Evolutionary conservation across 176 grass and related monocot genomes (phyloP).

Genomic region (Eragrostis nindensis): DNA sequence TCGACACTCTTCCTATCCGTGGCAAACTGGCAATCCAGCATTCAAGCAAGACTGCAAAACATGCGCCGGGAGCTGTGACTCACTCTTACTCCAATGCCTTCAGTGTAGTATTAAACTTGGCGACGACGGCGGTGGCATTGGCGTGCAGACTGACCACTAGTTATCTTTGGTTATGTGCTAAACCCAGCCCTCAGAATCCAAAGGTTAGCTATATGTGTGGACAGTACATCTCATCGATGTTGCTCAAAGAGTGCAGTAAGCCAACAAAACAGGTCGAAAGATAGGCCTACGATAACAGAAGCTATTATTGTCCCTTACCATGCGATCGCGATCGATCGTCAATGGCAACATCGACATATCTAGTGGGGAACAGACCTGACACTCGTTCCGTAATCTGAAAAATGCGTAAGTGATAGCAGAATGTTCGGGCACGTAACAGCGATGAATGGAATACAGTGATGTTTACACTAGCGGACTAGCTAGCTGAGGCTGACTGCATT

Average conservation of each 20-base stretch:
- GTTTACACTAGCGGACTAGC: neutral
- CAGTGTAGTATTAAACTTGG: neutral
- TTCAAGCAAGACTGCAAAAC: neutral
- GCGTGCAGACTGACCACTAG: no score
- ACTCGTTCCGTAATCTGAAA: neutral
- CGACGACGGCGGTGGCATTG: neutral
- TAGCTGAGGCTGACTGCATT: neutral
- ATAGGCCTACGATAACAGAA: no score
- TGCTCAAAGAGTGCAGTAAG: no score
- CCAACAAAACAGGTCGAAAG: no score
- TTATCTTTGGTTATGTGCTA: no score
- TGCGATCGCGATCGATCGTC: no score
- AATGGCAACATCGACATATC: neutral
- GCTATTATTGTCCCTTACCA: no score
- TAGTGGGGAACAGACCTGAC: neutral
- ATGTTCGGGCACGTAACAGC: neutral
- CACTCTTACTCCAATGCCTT: neutral
- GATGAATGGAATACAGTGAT: neutral
- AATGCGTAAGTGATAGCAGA: neutral
- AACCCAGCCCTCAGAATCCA: no score
- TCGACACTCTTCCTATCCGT: neutral
- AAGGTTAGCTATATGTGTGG: no score
- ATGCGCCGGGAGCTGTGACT: neutral
- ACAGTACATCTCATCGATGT: no score
- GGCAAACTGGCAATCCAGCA: neutral